Conservation (phyloP, 441 rosid genomes). For the Biscutella auriculata region DNA sequence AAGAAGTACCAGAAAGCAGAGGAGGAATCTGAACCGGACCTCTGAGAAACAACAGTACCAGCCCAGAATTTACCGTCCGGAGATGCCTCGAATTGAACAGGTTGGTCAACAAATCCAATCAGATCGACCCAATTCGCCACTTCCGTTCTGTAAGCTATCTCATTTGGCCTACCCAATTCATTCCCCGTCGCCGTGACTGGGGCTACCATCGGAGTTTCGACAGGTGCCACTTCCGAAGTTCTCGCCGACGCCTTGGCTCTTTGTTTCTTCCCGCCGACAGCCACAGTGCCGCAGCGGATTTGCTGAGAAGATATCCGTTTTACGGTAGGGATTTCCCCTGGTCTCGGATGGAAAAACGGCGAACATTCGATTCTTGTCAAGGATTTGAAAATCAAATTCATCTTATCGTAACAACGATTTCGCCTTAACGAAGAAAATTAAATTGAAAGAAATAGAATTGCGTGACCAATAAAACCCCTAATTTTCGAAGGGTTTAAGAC, state of each 20-base stretch:
- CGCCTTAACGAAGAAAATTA: too few relatives aligned
- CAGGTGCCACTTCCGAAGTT: not conserved
- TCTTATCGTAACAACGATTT: constrained; percentile 13
- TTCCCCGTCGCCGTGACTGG: not conserved
- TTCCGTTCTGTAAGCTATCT: constrained; percentile 29
- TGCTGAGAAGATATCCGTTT: constrained; percentile 14
- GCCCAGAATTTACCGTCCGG: constrained; percentile 51
- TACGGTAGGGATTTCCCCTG: not conserved
- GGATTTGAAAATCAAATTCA: constrained; percentile 21
- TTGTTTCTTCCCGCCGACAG: constrained; percentile 6
- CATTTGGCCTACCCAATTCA: constrained; percentile 29
- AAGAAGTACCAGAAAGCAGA: constrained; percentile 31
- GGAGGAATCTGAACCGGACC: constrained; percentile 23
- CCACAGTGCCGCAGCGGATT: constrained; percentile 1
- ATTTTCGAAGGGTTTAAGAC: too few relatives aligned
- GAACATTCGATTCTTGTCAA: constrained; percentile 12
- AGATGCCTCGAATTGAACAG: constrained; percentile 32
- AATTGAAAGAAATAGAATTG: too few relatives aligned
- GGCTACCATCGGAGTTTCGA: not conserved
- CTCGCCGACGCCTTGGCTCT: constrained; percentile 7
- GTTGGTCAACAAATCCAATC: constrained; percentile 32
- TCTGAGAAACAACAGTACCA: constrained; percentile 37
- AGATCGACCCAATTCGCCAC: constrained; percentile 36
- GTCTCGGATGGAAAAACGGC: not conserved
- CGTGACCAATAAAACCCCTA: too few relatives aligned